Evolutionary conservation across 306 rosid genomes (phyloP), one percentile per base, ranked within the genome.

Genomic region (Casuarina cunninghamiana): DNA sequence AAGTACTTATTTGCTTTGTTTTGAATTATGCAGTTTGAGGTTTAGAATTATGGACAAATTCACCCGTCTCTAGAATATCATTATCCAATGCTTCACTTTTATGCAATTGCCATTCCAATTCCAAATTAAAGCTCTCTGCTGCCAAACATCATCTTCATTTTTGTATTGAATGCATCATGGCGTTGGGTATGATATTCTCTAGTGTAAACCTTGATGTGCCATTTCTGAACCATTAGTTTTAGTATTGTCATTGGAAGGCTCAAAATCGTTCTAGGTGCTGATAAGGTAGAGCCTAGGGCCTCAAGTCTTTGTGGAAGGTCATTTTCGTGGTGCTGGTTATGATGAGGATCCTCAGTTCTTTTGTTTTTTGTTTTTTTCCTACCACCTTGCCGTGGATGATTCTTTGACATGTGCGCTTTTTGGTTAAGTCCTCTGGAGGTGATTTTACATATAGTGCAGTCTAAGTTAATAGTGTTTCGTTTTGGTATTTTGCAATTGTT

Each of bases 361-460:
- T 37, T 61, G 45, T 69, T n/a, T 45, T 71, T n/a, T 51, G 41
- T 66, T 41, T 72, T 65, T 73, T 66, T 53, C 72, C 12, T 62
- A 38, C 73, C 75, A 73, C 69, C 54, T 80, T 73, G 78, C 66
- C 72, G 53, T 74, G 51, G 17, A 66, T 54, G 77, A 68, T 75
- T 71, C 69, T 75, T 61, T 62, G 15, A 15, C 26, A 26, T 58
- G 35, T 32, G 26, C 26, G 1, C 0, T 62, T 62, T 62, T 13
- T 10, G 41, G 19, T 35, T 62, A 13, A 62, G 44, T 62, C 13
- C 37, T 53, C 35, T 62, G 42, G 21, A 12, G 44, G 15, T 60
- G 67, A 41, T 32, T 60, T 12, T 60, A 26, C 17, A 60, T 2
- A 55, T 6, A n/a, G 62, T 4, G 3, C 1, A 55, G 62, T 55